These are phyloP conservation scores for Elsinoe ampelina DNA, from an alignment of 2,329 filamentous ascomycete species.

Conservation along the genomic window DNA sequence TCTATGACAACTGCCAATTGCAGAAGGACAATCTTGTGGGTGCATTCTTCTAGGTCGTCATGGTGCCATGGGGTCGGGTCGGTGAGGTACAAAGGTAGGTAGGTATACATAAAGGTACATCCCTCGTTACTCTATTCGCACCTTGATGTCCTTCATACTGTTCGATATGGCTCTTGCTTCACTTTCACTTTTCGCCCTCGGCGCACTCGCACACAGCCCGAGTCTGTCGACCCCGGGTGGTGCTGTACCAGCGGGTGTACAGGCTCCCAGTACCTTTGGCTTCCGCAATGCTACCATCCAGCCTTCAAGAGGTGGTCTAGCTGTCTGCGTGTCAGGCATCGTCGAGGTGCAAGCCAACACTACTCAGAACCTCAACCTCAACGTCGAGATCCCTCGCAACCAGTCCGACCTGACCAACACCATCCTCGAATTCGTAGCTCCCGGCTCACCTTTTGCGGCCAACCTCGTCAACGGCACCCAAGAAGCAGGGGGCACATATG, in stretches of 20 bases:
- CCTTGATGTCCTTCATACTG: neutral
- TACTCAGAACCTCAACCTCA: constrained; percentile 23
- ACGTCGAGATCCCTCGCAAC: constrained; percentile 22
- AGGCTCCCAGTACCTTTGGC: constrained; percentile 14
- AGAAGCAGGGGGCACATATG: constrained; percentile 17
- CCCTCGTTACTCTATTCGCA: neutral
- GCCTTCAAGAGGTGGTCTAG: constrained; percentile 21
- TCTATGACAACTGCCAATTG: constrained; percentile 7
- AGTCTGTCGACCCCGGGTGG: neutral
- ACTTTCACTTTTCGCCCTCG: constrained; percentile 1
- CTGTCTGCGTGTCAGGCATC: constrained; percentile 23
- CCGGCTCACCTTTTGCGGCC: constrained; percentile 15
- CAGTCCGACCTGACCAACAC: constrained; percentile 24
- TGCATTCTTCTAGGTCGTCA: constrained; percentile 5
- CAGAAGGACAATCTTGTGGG: neutral
- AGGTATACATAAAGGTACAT: constrained; percentile 3
- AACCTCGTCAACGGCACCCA: constrained; percentile 15
- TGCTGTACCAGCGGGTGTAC: constrained; percentile 13
- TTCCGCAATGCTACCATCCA: constrained; percentile 18
- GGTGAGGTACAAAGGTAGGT: neutral
- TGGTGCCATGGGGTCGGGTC: neutral
- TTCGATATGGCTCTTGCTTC: neutral
- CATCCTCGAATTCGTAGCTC: constrained; percentile 17
- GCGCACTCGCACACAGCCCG: neutral
- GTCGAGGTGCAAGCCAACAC: constrained; percentile 22